Conservation (phyloP, 805 yeast genomes). For the Lachancea mirantina region DNA sequence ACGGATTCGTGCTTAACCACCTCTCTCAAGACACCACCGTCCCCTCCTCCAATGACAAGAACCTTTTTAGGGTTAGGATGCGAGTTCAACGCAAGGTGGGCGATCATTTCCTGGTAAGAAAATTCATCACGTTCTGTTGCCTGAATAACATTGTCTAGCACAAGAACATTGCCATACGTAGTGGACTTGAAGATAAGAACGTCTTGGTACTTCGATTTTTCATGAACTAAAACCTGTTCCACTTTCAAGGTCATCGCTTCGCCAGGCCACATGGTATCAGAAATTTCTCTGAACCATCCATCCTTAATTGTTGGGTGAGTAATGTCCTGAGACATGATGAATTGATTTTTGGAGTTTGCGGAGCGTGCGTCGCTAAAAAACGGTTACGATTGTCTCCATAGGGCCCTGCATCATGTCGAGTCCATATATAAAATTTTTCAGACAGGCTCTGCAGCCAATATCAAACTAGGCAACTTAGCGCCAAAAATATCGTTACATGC, state of each 20-base stretch:
- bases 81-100: slow-evolving; percentile 86
- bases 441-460: too few species aligned
- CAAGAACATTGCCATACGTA: slow-evolving; percentile 91
- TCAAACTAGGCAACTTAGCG: too few species aligned
- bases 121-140: slow-evolving; percentile 97
- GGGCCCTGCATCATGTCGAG: too few species aligned
- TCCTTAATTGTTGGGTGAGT: slow-evolving; percentile 43
- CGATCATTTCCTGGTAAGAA: slow-evolving; percentile 96
- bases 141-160: slow-evolving; percentile 90
- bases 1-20: slow-evolving; percentile 81
- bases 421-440: too few species aligned
- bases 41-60: slow-evolving; percentile 96
- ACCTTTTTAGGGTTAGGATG: slow-evolving; percentile 94
- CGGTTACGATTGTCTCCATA: too few species aligned
- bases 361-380: too few species aligned
- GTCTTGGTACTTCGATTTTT: slow-evolving; percentile 86
- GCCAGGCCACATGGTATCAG: slow-evolving; percentile 98
- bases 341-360: too few species aligned
- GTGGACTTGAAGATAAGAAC: slow-evolving; percentile 88
- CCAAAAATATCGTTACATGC: too few species aligned
- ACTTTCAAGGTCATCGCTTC: slow-evolving; percentile 92
- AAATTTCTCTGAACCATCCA: slow-evolving; percentile 96
- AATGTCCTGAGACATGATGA: slow-evolving; percentile 29
- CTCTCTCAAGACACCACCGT: slow-evolving; percentile 96
- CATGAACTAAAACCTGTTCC: slow-evolving; percentile 77